Conservation (phyloP, 768 basidiomycete species). For the Russula earlei region DNA sequence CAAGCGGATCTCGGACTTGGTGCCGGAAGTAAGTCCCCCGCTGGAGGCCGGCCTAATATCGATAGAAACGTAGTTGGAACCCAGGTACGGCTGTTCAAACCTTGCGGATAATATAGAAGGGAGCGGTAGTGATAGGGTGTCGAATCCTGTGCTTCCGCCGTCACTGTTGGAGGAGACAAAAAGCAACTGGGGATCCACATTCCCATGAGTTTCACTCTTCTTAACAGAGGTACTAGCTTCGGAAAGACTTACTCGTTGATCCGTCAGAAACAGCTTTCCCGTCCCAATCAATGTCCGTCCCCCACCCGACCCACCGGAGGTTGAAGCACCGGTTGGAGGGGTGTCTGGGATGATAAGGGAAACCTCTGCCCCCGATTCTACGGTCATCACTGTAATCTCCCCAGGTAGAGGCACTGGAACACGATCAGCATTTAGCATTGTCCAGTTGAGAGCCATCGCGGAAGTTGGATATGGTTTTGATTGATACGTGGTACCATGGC, state of each 20-base stretch:
- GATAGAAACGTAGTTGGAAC: constrained; percentile 55
- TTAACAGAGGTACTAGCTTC: not conserved
- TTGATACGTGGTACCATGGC: too few species aligned
- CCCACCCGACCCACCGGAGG: constrained; percentile 46
- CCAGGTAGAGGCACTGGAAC: constrained; percentile 54
- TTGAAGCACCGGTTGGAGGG: constrained; percentile 34
- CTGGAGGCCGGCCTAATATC: constrained; percentile 56
- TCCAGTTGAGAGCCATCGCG: constrained; percentile 62
- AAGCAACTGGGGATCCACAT: constrained; percentile 42
- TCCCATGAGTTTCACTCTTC: not conserved
- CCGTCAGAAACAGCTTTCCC: constrained; percentile 58
- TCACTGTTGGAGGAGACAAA: constrained; percentile 32
- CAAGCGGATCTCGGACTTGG: constrained; percentile 57
- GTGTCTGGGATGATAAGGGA: constrained; percentile 47
- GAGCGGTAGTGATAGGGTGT: constrained; percentile 47
- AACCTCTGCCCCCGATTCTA: constrained; percentile 52
- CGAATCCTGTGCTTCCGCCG: constrained; percentile 26
- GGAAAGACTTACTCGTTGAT: constrained; percentile 50
- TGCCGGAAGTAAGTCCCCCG: constrained; percentile 59
- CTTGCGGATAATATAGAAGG: constrained; percentile 54
- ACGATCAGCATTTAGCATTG: constrained; percentile 50
- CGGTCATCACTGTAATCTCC: constrained; percentile 47
- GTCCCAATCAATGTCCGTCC: constrained; percentile 46
- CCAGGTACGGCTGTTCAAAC: constrained; percentile 71
- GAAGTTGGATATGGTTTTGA: not conserved